phyloP scores from a whole-genome alignment of 495 filamentous ascomycete genomes.

The Aspergillus bridgeri region DNA sequence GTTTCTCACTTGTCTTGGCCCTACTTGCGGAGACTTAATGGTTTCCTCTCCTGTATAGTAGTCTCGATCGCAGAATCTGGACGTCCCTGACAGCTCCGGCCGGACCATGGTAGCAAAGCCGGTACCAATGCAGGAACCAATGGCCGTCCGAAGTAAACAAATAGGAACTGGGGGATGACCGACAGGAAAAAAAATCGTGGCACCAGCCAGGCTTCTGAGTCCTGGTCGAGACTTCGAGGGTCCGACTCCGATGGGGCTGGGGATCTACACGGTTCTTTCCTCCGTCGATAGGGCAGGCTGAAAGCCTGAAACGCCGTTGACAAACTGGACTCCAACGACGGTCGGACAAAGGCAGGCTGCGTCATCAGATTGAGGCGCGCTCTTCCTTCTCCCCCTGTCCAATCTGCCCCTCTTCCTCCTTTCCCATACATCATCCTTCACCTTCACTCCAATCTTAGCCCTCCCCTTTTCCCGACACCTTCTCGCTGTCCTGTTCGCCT shows the following conservation, averaged over 20 bases:
- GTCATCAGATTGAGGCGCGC: conserved; percentile 18
- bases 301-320: conserved; percentile 16
- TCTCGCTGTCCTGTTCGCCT: conserved; percentile 2
- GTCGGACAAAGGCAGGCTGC: conserved; percentile 12
- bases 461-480: conserved; percentile 4
- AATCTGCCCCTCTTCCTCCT: neutral
- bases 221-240: neutral
- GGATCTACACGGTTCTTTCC: neutral
- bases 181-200: neutral
- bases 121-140: conserved; percentile 3
- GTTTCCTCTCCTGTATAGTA: neutral
- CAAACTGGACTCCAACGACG: neutral
- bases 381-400: conserved; percentile 5
- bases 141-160: neutral
- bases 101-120: conserved; percentile 2
- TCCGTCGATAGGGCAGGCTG: conserved; percentile 17
- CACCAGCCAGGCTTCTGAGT: neutral
- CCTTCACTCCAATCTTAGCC: conserved; percentile 8
- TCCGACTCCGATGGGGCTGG: conserved; percentile 4
- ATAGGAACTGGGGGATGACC: neutral
- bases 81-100: neutral
- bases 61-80: too few species aligned
- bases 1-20: too few species aligned
- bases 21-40: too few species aligned
- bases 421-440: neutral